Evolutionary conservation across 2,329 filamentous ascomycete species (phyloP).

Genomic region (Diaporthe nobilis): DNA sequence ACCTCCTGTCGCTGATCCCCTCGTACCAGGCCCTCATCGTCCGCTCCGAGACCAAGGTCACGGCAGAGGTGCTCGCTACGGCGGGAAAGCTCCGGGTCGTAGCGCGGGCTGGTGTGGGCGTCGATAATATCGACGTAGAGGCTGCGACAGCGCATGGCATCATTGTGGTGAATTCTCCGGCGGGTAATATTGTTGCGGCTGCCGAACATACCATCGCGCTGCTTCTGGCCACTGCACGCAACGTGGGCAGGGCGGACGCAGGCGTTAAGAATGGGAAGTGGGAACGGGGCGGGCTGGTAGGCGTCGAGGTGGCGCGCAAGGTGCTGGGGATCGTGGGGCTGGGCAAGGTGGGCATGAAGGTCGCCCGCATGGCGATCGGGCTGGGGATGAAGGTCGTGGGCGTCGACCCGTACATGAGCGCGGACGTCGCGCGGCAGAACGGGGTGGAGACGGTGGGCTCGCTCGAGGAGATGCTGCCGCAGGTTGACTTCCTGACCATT

Average conservation of each 20-base stretch:
- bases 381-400: conserved; percentile 83
- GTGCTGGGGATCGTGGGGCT: conserved; percentile 82
- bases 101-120: conserved; percentile 84
- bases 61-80: conserved; percentile 74
- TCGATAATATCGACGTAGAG: conserved; percentile 85
- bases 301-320: conserved; percentile 84
- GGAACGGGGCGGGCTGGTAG: conserved; percentile 82
- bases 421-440: conserved; percentile 77
- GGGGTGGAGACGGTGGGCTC: conserved; percentile 74
- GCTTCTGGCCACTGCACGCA: conserved; percentile 80
- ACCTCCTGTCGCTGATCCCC: conserved; percentile 77
- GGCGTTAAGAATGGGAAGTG: conserved; percentile 80
- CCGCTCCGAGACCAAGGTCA: conserved; percentile 86
- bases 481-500: conserved; percentile 83
- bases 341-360: conserved; percentile 87
- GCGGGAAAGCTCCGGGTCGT: conserved; percentile 82
- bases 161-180: conserved; percentile 84
- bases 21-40: conserved; percentile 84
- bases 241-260: conserved; percentile 79
- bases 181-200: conserved; percentile 85
- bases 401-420: conserved; percentile 83
- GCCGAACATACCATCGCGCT: conserved; percentile 84
- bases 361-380: conserved; percentile 83
- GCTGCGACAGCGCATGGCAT: conserved; percentile 81
- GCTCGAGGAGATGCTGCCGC: conserved; percentile 73